Base-by-base conservation (phyloP, 371 early-diverging fungal genomes). In the Globomyces sp. region DNA sequence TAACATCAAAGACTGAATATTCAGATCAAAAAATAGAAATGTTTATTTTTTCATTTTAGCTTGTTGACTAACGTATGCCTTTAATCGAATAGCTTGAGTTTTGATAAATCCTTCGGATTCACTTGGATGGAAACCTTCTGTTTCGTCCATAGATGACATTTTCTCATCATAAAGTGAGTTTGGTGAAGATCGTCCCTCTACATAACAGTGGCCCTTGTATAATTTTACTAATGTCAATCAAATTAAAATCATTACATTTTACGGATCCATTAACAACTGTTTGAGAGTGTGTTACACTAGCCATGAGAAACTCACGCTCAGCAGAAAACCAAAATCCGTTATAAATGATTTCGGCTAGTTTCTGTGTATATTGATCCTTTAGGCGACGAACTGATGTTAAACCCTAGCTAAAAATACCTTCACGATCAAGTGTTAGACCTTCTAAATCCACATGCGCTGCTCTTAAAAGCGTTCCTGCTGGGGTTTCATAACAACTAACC, bases 41-140 rank as follows among this genome's bases (percentile, higher is more conserved):
- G 6, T 11, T 55, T 51, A 13, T 57, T 58, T 3, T 1, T 58
- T 34, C 6, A 65, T 57, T 42, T 44, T 58, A 36, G 58, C 44
- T 69, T 81, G 71, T 70, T 79, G 80, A 5, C 55, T 71, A 40
- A 78, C 90, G 89, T 91, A 92, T 75, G 94, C 95, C 87, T 92
- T 95, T 68, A 98, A 86, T 58, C 98, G 89, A 77, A 98, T 98
- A 65, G 91, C 87, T 75, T 93, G 93, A 74, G 92, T 92, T 84
- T 90, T 92, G 87, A 98, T 98, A 79, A 98, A 98, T 51, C 98
- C 98, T 60, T 92, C 91, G 53, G 95, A 91, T 76, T 94, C 96
- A 52, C 79, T 69, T 41, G 96, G 98, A 71, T 91, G 88, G 78
- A 95, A 94, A 47, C 92, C 93, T 72, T 96, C 96, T 70, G 93